Conservation (phyloP, 768 basidiomycete species). For the Pleurotus citrinopileatus region DNA sequence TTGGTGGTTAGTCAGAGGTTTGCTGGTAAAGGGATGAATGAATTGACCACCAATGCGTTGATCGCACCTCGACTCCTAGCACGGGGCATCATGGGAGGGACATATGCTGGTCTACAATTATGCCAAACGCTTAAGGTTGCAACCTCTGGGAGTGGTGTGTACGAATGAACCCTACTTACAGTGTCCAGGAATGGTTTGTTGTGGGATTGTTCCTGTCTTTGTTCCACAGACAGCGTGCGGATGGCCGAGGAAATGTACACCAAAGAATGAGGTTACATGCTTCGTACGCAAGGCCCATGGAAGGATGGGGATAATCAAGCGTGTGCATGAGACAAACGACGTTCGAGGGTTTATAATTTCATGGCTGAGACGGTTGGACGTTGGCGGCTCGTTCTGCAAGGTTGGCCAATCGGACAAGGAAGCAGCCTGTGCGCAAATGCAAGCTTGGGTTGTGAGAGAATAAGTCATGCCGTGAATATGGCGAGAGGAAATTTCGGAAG, state of each 20-base stretch:
- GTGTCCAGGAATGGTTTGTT: not conserved
- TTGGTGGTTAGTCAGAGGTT: no score
- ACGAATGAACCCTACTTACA: constrained; percentile 3
- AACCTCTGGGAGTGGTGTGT: not conserved
- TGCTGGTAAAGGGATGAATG: no score
- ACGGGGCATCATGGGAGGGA: no score
- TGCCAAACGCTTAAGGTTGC: not conserved
- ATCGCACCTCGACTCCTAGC: no score
- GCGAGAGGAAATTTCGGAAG: constrained; percentile 1
- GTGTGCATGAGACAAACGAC: not conserved
- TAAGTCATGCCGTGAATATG: not conserved
- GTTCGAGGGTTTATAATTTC: not conserved
- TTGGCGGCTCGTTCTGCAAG: no score
- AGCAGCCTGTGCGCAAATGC: no score
- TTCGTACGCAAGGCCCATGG: constrained; percentile 2
- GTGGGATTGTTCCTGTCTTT: constrained; percentile 5
- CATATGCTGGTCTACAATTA: not conserved
- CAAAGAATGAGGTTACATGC: not conserved
- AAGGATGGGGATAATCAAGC: not conserved
- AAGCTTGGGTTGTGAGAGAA: not conserved
- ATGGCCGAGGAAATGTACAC: not conserved
- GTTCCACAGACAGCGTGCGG: not conserved
- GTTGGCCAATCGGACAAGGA: no score
- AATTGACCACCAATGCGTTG: no score
- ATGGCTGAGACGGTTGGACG: not conserved